These are phyloP conservation scores for Hypholoma fasciculare DNA, from an alignment of 768 basidiomycete species.

Conservation along the genomic window DNA sequence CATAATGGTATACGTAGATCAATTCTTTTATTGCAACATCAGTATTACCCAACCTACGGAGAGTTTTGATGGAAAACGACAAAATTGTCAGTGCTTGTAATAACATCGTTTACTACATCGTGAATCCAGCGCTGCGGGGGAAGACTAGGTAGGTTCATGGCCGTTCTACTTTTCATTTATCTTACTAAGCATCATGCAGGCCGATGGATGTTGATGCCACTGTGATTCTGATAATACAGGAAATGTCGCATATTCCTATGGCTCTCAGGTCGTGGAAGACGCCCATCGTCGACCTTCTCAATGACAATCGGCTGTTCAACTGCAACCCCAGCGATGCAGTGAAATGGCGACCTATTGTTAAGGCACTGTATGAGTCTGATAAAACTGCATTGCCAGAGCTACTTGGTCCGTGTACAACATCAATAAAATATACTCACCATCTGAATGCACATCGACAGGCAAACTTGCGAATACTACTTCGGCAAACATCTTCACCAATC, in stretches of 20 bases:
- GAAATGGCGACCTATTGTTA: slow-evolving; percentile 79
- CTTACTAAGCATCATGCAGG: slow-evolving; percentile 29
- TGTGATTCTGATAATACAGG: slow-evolving; percentile 67
- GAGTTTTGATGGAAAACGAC: slow-evolving; percentile 83
- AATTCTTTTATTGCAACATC: slow-evolving; percentile 66
- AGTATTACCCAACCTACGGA: slow-evolving; percentile 74
- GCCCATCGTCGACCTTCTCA: slow-evolving; percentile 77
- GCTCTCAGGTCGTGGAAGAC: slow-evolving; percentile 85
- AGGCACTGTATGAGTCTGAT: slow-evolving; percentile 80
- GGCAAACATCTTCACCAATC: slow-evolving; percentile 94
- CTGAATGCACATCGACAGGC: slow-evolving; percentile 41
- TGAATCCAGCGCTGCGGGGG: slow-evolving; percentile 78
- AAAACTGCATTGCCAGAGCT: slow-evolving; percentile 85
- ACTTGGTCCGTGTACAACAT: slow-evolving; percentile 49
- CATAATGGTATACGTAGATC: slow-evolving; percentile 47
- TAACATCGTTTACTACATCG: slow-evolving; percentile 82
- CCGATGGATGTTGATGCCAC: slow-evolving; percentile 77
- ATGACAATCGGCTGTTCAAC: slow-evolving; percentile 87
- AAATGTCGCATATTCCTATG: slow-evolving; percentile 76
- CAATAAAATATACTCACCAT: slow-evolving; percentile 24
- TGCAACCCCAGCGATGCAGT: slow-evolving; percentile 53
- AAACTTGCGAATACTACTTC: slow-evolving; percentile 84
- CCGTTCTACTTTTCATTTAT: background rate
- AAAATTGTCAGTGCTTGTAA: slow-evolving; percentile 76
- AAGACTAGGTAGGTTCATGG: slow-evolving; percentile 59